Base-by-base conservation (phyloP, 768 basidiomycete species). In the Lactarius pseudohatsudake region DNA sequence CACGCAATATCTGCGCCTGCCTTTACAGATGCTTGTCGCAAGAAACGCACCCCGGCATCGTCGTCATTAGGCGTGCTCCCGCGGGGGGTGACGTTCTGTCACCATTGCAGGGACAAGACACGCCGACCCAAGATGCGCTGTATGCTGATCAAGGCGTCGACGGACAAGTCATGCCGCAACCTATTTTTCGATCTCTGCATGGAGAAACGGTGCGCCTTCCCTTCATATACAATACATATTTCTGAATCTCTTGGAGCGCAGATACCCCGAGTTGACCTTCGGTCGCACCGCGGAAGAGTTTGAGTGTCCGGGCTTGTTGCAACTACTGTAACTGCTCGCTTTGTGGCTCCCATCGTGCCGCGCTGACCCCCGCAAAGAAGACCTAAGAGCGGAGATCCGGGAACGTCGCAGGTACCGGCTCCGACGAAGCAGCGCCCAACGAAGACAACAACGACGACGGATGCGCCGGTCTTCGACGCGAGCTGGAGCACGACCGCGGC, bases 311-410 rank as follows among this genome's bases (percentile, higher is more conserved):
- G 69, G 69, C 30, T n/a, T 87, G 85, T 70, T 69, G 72, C 4
- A 70, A 75, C 9, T 79, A 68, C 11, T 87, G 85, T 74, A 84
- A 81, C 57, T 86, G 86, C 71, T 80, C 82, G 11, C 0, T 6
- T 0, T 86, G 85, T 69, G 26, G 26, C 26, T 26, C 26, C 26
- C 26, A 26, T 26, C 26, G 26, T 26, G 26, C 26, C 26, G 26
- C 26, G 26, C 26, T 26, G 26, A 26, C 26, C 26, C 26, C 26
- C 26, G 26, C 26, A 26, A 26, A 26, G 26, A 26, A 26, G 26
- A 26, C 26, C 26, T n/a, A 26, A 26, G 26, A 26, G 26, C 26
- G 26, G 26, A 26, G 26, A 26, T 26, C 26, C 26, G 26, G 26
- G 26, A 26, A 26, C 26, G 26, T 26, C 26, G 26, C 26, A 26